These are phyloP conservation scores for Spiromastix sp. DNA, from an alignment of 2,329 filamentous ascomycete genomes.

Conservation along the genomic window DNA sequence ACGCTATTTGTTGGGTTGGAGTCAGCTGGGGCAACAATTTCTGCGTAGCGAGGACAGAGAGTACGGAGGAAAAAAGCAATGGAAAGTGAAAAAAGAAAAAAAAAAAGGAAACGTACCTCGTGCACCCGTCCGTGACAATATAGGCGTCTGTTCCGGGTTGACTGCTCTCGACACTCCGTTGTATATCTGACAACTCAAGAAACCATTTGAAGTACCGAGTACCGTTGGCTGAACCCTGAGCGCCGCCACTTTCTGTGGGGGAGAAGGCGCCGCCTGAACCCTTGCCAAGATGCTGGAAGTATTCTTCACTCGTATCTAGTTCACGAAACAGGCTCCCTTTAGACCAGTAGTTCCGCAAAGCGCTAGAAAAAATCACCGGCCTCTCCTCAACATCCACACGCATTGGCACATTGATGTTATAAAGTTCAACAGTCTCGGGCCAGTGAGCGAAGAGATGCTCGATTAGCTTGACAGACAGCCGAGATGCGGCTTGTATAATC, in stretches of 20 bases:
- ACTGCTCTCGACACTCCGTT: conserved; percentile 65
- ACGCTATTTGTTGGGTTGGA: conserved; percentile 44
- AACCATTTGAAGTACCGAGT: conserved; percentile 80
- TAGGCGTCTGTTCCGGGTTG: conserved; percentile 78
- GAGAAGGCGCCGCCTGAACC: conserved; percentile 17
- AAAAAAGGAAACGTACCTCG: conserved; percentile 49
- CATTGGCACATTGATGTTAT: conserved; percentile 78
- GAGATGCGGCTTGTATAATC: conserved; percentile 63
- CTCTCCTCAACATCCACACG: conserved; percentile 57
- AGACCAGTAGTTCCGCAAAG: conserved; percentile 81
- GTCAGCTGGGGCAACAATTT: too few species aligned
- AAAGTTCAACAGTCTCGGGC: conserved; percentile 60
- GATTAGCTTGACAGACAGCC: conserved; percentile 62
- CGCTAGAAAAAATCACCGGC: conserved; percentile 64
- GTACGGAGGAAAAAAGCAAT: background rate
- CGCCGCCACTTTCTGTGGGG: conserved; percentile 32
- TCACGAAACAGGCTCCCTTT: conserved; percentile 71
- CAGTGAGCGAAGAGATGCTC: conserved; percentile 64
- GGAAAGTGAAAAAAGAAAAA: background rate
- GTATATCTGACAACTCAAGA: conserved; percentile 72
- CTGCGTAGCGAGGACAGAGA: too few species aligned
- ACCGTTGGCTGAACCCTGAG: conserved; percentile 7
- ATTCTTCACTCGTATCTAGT: conserved; percentile 50
- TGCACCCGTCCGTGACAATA: conserved; percentile 72
- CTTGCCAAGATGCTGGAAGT: too few species aligned